Evolutionary conservation across 2,329 filamentous ascomycete species (phyloP), one percentile per base, ranked within the genome.

Genomic region (Epichloe brachyelytri): DNA sequence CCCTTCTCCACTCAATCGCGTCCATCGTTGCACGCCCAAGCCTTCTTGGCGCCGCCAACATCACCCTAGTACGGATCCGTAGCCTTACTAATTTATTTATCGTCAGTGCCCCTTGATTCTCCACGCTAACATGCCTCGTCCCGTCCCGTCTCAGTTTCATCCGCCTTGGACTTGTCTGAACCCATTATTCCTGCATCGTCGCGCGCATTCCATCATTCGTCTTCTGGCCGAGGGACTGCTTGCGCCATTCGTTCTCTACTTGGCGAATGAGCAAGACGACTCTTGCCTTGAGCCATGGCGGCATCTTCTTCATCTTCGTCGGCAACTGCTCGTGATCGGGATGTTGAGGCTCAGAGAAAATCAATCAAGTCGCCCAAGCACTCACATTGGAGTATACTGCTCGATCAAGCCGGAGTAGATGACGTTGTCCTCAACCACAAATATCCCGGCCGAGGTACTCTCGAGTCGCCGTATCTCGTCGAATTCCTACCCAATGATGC

Each of bases 401-500:
- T 75, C 46, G 74, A 83, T 60, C 80, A 79, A 50, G 72, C 74
- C 26, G 76, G 75, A 43, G 66, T 86, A 48, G 81, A 75, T 0
- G 69, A 74, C 45, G 73, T 75, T 49, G 75, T 83, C 8, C 65
- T 82, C 44, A 68, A 76, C 48, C 70, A 78, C 63, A 62, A 67
- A 3, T 86, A 84, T 58, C 61, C 65, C 15, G 82, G 82, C 26
- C 64, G 74, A 12, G 85, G 85, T 53, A 88, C 84, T 2, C 63
- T 72, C 8, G 78, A 83, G 43, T 78, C 83, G 40, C 85, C 85
- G 1, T 88, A 78, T 56, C 66, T 81, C 34, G 83, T 88, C 56
- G 77, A 79, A 51, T 89, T 83, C 68, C 75, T 86, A 20, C 75
- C 78, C 17, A 65, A 79, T 49, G 85, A 89, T 62, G 75, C 77